Conservation (phyloP, 352 stramenopile species). For the Plasmopara halstedii region DNA sequence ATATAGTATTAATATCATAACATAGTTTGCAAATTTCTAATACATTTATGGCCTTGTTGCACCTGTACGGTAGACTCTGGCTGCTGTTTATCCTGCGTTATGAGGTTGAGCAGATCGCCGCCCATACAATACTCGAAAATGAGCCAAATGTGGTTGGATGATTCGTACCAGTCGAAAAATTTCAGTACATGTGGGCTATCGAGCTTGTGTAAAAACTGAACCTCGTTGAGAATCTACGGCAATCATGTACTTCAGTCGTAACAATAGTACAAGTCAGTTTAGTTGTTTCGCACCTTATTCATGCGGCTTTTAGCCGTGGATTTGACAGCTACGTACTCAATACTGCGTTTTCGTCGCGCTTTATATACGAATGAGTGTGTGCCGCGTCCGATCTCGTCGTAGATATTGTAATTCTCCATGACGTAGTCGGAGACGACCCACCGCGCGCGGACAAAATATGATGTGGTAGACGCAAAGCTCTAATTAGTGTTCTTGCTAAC, state of each 20-base stretch:
- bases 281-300: conserved; percentile 60
- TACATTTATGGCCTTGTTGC: not conserved
- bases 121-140: conserved; percentile 93
- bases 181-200: conserved; percentile 81
- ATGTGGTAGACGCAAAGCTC: conserved; percentile 16
- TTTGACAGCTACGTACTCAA: conserved; percentile 93
- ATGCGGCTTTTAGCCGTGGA: conserved; percentile 88
- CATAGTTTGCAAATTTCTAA: too few relatives aligned
- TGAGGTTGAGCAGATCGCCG: conserved; percentile 84
- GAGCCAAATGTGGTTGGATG: conserved; percentile 92
- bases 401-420: conserved; percentile 95
- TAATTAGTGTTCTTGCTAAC: too few relatives aligned
- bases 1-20: too few relatives aligned
- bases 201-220: conserved; percentile 85
- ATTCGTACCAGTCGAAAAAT: conserved; percentile 96
- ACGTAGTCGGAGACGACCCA: not conserved
- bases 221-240: conserved; percentile 73
- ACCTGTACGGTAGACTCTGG: conserved; percentile 74
- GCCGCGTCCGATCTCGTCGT: conserved; percentile 89
- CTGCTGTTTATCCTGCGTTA: conserved; percentile 83
- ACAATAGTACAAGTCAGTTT: not conserved
- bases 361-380: conserved; percentile 91
- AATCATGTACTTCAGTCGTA: not conserved
- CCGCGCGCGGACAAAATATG: conserved; percentile 15
- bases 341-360: conserved; percentile 85